Evolutionary conservation across 352 stramenopile genomes (phyloP).

Genomic region (Phytophthora pluvialis): DNA sequence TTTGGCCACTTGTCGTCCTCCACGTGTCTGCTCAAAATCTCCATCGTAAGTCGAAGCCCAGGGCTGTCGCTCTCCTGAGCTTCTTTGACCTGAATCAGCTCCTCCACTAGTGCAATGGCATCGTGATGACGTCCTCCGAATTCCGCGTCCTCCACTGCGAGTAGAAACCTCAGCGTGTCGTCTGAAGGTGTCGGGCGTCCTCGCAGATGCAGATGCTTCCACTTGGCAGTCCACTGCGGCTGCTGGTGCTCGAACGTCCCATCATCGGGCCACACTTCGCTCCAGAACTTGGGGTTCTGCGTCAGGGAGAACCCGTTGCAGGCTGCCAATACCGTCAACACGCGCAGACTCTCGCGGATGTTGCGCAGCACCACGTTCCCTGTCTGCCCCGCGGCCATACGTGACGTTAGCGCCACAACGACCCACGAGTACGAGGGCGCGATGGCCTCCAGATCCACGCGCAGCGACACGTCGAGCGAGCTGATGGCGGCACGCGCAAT

Average conservation of each 20-base stretch:
- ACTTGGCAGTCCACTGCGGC: conserved; percentile 14
- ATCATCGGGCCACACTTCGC: conserved; percentile 16
- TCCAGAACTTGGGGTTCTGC: conserved; percentile 32
- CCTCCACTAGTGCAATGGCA: conserved; percentile 9
- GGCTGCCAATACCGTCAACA: conserved; percentile 19
- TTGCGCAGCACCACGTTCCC: neutral
- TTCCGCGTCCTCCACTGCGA: conserved; percentile 3
- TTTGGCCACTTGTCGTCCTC: conserved; percentile 16
- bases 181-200: neutral
- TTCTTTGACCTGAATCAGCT: conserved; percentile 7
- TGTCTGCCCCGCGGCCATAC: neutral
- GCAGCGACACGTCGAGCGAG: conserved; percentile 22
- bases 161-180: conserved; percentile 6
- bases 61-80: conserved; percentile 14
- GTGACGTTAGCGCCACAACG: conserved; percentile 7
- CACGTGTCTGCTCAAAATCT: conserved; percentile 18
- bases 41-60: conserved; percentile 20
- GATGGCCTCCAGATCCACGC: conserved; percentile 12
- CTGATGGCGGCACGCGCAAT: too few species aligned
- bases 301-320: conserved; percentile 24
- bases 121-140: neutral
- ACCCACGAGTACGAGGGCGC: conserved; percentile 25
- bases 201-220: conserved; percentile 22
- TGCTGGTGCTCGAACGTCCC: conserved; percentile 2
- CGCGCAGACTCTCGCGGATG: conserved; percentile 21